Base-by-base conservation (phyloP, 2,329 filamentous ascomycete species). In the Aureobasidium sp. region DNA sequence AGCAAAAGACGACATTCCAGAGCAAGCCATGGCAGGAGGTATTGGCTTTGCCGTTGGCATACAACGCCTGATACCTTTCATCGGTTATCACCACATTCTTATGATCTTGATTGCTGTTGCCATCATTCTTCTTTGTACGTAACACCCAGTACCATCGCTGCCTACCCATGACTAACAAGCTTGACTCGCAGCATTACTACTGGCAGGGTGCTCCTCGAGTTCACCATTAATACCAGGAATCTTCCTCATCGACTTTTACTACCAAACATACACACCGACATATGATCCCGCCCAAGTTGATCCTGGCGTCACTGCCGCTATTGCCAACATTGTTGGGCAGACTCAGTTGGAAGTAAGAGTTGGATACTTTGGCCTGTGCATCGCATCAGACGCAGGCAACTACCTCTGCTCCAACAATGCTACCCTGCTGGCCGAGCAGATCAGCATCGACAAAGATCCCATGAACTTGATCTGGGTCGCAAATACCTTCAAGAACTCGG, bases 391-490 rank as follows among this genome's bases (percentile, higher is more conserved):
- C 72, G 89, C 89, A 63, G 93, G 93, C 66, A 86, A 87, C 27
- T 99, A 91, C 84, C 84, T 97, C 63, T 99, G 94, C 82, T 94
- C 90, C 74, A 95, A 96, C 81, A 99, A 99, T 75, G 94, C 94
- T 25, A 97, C 93, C 3, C 87, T 91, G 3, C 82, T 99, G 51
- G 93, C 94, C 41, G 89, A 94, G 74, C 88, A 96, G 76, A 84
- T 97, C 47, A 87, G 84, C 25, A 85, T 96, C 45, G 91, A 97
- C 71, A 90, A 97, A 75, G 94, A 99, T 77, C 94, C 94, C 42
- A 81, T 99, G 71, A 99, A 99, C 75, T 79, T 99, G 70, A 92
- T 99, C 69, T 99, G 93, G 94, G 85, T 99, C 61, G 93, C 94
- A 29, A 87, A 88, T 68, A 96, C 96, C 67, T 99, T 99, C 79